Conservation (phyloP, 1,284 basidiomycete species). For the Malassezia dermatis region DNA sequence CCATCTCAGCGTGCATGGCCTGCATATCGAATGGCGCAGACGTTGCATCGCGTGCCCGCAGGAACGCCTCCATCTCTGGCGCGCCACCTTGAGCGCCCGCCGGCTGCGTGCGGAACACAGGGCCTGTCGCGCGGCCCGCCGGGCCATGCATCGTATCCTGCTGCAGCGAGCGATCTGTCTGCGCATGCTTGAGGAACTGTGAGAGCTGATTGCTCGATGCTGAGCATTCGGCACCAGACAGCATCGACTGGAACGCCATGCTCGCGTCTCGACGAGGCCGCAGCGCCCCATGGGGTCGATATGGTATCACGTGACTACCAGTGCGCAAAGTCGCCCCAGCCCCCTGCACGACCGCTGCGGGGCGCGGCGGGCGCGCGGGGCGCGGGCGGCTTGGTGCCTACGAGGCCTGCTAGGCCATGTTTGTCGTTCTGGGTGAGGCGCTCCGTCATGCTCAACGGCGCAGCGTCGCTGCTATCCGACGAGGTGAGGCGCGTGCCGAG, state of each 20-base stretch:
- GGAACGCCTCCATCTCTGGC: conserved; percentile 37
- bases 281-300: not conserved
- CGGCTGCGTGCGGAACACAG: conserved; percentile 19
- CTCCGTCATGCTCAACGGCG: not conserved
- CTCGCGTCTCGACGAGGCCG: not conserved
- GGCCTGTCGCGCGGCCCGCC: not conserved
- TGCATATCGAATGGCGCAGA: conserved; percentile 29
- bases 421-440: not conserved
- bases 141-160: conserved; percentile 20
- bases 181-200: conserved; percentile 81
- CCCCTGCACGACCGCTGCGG: not conserved
- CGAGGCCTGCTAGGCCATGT: conserved; percentile 15
- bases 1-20: conserved; percentile 24
- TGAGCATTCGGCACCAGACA: conserved; percentile 84
- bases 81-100: not conserved
- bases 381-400: not conserved
- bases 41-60: conserved; percentile 21
- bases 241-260: conserved; percentile 54
- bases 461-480: not conserved
- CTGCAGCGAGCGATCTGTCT: conserved; percentile 76
- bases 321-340: conserved; percentile 36
- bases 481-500: conserved; percentile 18
- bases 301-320: conserved; percentile 21
- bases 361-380: not conserved
- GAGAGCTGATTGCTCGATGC: conserved; percentile 74